These are phyloP conservation scores for Phaeosphaeria sp. DNA, from an alignment of 2,329 filamentous ascomycete genomes.

Conservation along the genomic window DNA sequence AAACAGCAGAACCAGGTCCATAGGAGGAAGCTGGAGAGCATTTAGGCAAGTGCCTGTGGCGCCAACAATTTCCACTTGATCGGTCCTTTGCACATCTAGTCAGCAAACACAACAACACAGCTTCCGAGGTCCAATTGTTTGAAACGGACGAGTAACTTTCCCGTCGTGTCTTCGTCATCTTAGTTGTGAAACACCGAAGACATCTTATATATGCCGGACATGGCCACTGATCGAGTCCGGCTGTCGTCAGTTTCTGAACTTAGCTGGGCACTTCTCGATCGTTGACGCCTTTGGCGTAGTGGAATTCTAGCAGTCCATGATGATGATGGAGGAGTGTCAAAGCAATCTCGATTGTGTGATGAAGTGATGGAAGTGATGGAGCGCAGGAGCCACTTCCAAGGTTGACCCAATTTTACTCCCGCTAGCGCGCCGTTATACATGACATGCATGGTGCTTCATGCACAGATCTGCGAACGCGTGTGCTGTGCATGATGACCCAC, in stretches of 20 bases:
- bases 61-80: background rate
- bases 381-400: background rate
- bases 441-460: conserved; percentile 8
- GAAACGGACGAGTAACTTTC: no score
- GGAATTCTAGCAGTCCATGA: background rate
- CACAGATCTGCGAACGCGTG: no score
- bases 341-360: background rate
- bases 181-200: no score
- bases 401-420: background rate
- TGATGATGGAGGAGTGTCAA: background rate
- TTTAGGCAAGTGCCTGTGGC: background rate
- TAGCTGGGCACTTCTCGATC: background rate
- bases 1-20: background rate
- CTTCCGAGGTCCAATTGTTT: no score
- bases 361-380: background rate
- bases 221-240: background rate
- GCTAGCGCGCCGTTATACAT: conserved; percentile 4
- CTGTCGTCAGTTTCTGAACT: background rate
- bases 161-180: no score
- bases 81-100: background rate
- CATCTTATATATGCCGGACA: background rate
- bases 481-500: conserved; percentile 6
- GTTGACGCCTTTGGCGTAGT: no score
- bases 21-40: background rate
- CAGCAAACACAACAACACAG: no score